Conservation (phyloP, 2,329 filamentous ascomycete species). For the Alternaria tenuissima region DNA sequence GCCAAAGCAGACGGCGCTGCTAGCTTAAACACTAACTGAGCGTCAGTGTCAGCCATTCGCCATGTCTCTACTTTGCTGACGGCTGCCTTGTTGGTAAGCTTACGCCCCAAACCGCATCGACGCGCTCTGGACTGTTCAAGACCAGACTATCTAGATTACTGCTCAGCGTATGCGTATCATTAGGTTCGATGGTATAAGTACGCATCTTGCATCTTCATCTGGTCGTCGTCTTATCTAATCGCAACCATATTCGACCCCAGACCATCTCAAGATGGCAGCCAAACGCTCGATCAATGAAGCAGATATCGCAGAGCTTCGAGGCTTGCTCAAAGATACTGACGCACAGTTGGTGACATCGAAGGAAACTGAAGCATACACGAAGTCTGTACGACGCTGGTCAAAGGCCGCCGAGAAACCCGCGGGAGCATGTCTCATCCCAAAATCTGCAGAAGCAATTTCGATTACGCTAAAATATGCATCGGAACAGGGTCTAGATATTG, state of each 20-base stretch:
- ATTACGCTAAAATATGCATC: conserved; percentile 16
- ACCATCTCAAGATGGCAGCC: neutral
- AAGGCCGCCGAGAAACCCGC: conserved; percentile 16
- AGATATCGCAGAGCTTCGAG: conserved; percentile 5
- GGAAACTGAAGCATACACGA: conserved; percentile 9
- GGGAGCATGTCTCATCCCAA: conserved; percentile 14
- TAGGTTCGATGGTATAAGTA: neutral
- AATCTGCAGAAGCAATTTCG: conserved; percentile 12
- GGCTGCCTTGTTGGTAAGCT: neutral
- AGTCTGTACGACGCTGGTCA: conserved; percentile 15
- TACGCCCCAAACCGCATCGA: neutral
- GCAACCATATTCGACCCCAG: neutral
- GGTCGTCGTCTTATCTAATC: neutral
- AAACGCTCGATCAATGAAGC: conserved; percentile 2
- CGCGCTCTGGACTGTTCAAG: neutral
- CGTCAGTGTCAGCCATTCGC: neutral
- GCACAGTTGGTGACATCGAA: conserved; percentile 11
- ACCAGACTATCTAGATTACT: neutral
- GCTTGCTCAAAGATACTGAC: conserved; percentile 9
- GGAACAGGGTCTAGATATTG: conserved; percentile 13
- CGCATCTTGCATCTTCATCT: neutral
- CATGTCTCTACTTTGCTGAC: neutral
- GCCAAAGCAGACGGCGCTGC: neutral
- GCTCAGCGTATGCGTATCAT: neutral
- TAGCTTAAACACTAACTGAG: neutral